Evolutionary conservation across 768 basidiomycete genomes (phyloP).

Genomic region (Boletus speciosus): DNA sequence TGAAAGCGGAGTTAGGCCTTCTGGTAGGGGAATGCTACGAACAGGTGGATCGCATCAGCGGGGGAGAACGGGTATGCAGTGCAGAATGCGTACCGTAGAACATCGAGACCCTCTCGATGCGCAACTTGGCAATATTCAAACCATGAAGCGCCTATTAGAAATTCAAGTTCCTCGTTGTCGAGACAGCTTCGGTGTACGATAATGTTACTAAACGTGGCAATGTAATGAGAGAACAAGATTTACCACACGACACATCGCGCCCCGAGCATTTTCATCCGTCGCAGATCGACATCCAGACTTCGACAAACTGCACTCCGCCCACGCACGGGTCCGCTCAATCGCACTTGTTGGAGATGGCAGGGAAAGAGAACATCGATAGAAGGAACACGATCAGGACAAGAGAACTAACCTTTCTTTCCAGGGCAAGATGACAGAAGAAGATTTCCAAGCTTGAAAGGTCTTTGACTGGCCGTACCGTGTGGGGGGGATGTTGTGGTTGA

Average conservation of each 20-base stretch:
- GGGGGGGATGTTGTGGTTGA: conserved; percentile 4
- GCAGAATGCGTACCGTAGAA: conserved; percentile 57
- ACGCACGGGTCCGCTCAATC: conserved; percentile 68
- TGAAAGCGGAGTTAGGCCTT: conserved; percentile 76
- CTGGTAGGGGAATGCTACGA: conserved; percentile 79
- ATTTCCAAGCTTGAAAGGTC: conserved; percentile 63
- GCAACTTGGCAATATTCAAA: conserved; percentile 66
- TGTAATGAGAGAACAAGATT: background rate
- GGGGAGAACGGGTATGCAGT: background rate
- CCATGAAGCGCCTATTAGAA: conserved; percentile 82
- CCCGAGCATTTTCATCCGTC: conserved; percentile 66
- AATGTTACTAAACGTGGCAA: background rate
- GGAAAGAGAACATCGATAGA: background rate
- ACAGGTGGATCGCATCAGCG: background rate
- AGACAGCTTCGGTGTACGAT: conserved; percentile 54
- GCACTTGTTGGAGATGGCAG: conserved; percentile 41
- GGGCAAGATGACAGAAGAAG: conserved; percentile 88
- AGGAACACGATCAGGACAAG: background rate
- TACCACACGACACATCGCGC: conserved; percentile 84
- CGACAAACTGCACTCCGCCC: conserved; percentile 82
- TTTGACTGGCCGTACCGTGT: conserved; percentile 8
- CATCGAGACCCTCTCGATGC: conserved; percentile 62
- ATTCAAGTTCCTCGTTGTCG: conserved; percentile 78
- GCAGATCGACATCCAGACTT: conserved; percentile 73
- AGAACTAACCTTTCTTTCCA: conserved; percentile 76